Base-by-base conservation (phyloP, 345 rosid species). In the Salix dunnii region DNA sequence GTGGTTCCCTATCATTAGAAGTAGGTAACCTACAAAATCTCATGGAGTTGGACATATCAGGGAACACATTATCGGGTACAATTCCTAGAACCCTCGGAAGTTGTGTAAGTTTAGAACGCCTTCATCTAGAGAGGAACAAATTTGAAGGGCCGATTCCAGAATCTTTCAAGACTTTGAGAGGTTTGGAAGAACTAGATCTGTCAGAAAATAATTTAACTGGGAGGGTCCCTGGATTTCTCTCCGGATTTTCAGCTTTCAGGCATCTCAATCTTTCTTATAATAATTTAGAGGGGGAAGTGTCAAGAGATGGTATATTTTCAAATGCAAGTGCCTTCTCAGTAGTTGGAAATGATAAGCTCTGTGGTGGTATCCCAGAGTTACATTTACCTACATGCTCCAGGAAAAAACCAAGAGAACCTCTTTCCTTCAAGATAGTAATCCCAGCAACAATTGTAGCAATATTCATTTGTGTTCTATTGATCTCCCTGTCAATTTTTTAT, bases 131-230 rank as follows among this genome's bases (percentile, higher is more conserved):
- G 48, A 66, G 73, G 1, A 84, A 81, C 58, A 17, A 31, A 2
- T 30, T 84, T 27, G 64, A 72, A 43, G 83, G 83, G 25, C 61
- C 30, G 40, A 72, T 82, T 63, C 78, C 85, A 5, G n/a, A 11
- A 51, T 46, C 77, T 68, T 75, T 77, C 49, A n/a, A 23, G 13
- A 5, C 46, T 53, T 64, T 77, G 31, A 74, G 74, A 77, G 83
- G 83, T 6, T 4, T 81, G 8, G 55, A n/a, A 55, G 73, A 63
- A 18, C 48, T 82, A 64, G 80, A 76, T 68, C 53, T 84, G n/a
- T 81, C 85, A 3, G 27, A n/a, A 48, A 78, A 82, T 46, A 71
- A 78, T 53, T 61, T 82, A 18, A 58, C 85, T 4, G 80, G 85
- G 8, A 61, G 58, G 33, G 72, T 82, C 62, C 85, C 83, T 0